phyloP scores from a whole-genome alignment of 768 basidiomycete genomes.

The Rossbeevera mucosa region DNA sequence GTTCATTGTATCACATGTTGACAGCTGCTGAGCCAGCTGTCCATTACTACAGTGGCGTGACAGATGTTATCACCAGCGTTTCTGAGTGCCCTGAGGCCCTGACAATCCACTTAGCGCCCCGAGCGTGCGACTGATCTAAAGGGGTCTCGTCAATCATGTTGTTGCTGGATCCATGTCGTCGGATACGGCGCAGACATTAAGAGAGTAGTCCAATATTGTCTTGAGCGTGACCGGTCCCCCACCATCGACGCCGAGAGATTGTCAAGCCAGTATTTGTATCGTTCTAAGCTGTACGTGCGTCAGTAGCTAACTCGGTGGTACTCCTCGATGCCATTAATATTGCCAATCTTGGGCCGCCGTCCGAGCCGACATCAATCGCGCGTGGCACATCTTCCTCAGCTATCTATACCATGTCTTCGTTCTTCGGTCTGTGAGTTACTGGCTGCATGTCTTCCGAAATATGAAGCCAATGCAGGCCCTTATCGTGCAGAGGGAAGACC shows the following conservation, averaged over 20 bases:
- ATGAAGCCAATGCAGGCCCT: slow-evolving; percentile 10
- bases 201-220: too few species aligned
- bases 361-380: slow-evolving; percentile 1
- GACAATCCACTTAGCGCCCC: neutral
- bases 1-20: neutral
- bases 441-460: neutral
- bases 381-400: slow-evolving; percentile 9
- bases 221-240: too few species aligned
- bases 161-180: neutral
- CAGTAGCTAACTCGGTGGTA: too few species aligned
- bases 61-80: neutral
- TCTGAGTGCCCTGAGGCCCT: neutral
- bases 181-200: neutral
- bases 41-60: neutral
- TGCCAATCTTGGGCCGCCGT: slow-evolving; percentile 14
- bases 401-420: slow-evolving; percentile 63
- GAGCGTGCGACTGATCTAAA: neutral
- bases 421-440: slow-evolving; percentile 73
- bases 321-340: too few species aligned
- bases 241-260: neutral
- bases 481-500: slow-evolving; percentile 69
- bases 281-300: neutral
- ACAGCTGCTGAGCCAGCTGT: neutral
- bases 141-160: neutral
- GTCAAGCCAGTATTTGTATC: neutral